Base-by-base conservation (phyloP, 805 yeast species). In the Komagataella populi region DNA sequence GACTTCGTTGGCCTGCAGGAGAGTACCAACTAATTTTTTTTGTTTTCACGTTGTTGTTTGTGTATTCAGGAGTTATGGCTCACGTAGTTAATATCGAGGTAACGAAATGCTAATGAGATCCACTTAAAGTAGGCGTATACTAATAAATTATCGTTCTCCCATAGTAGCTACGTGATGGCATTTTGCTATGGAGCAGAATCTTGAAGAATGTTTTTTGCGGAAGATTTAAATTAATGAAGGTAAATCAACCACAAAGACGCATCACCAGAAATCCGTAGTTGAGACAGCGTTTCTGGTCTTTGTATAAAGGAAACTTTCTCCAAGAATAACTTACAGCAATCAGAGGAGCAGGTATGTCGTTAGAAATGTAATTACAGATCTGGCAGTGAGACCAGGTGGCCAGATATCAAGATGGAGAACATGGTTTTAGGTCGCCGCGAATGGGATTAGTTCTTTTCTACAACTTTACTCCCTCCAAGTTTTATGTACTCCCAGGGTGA, bases 401-500 rank as follows among this genome's bases (percentile, higher is more conserved):
- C 20, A 20, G 20, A 20, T 3, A 20, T 20, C 20, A 20, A 20
- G 20, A 20, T 4, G 20, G 20, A 3, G 20, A 20, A 20, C 20
- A 20, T 20, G 20, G 2, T 20, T 20, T 20, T 20, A 20, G 20
- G 20, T 20, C 36, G 14, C 14, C 39, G 39, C 39, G 39, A 30
- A 30, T 30, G 8, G 6, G 5, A 14, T 30, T 8, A 30, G 39
- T 7, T 30, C 39, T 6, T 30, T 30, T 10, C 39, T 30, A 10
- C 39, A 30, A 30, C 39, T 10, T 10, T 3, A 30, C 39, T 20
- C 20, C 20, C 10, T 12, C 8, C 39, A 45, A 18, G 24, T 17
- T 23, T 12, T 17, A 63, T 64, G 65, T 50, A 62, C 17, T 63
- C 70, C 4, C 69, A 65, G 48, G 67, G 69, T 1, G 68, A 63